Percentiles rank a stretch among this genome's conserved stretches.
Conservation (phyloP, 164 flowering plant species). For the Dillenia suffruticosa region DNA sequence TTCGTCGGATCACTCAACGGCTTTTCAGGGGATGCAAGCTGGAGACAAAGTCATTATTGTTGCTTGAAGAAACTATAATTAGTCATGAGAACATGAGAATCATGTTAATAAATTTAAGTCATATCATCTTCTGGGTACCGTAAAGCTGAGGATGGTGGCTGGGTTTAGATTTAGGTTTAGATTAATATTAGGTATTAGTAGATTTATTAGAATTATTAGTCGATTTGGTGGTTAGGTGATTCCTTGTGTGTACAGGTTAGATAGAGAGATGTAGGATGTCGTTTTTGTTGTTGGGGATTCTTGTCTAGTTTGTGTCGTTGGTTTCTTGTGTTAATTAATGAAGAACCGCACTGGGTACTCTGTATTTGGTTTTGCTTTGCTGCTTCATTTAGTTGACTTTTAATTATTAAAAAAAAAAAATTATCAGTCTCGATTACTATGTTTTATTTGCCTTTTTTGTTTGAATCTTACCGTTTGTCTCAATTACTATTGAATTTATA, state of each 20-base stretch:
- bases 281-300: slow-evolving; percentile 11
- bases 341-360: too few species aligned
- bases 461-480: too few species aligned
- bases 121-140: background rate
- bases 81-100: too few species aligned
- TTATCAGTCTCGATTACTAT: background rate
- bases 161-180: background rate
- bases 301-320: slow-evolving; percentile 10
- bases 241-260: slow-evolving; percentile 24
- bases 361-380: background rate
- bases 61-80: slow-evolving; percentile 27
- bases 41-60: slow-evolving; percentile 65
- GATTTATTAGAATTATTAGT: too few species aligned
- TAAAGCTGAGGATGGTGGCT: background rate
- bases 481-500: too few species aligned
- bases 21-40: slow-evolving; percentile 36
- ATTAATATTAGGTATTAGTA: background rate
- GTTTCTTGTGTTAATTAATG: background rate
- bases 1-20: slow-evolving; percentile 27
- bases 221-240: slow-evolving; percentile 16
- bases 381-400: background rate
- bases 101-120: background rate
- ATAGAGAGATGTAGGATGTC: slow-evolving; percentile 16
- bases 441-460: too few species aligned
- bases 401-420: background rate